A percentile compares a stretch with the other conserved stretches of the same genome.
phyloP scores from a whole-genome alignment of 2,329 filamentous ascomycete species.

The Ophiocordyceps camponoti-rufipedis region DNA sequence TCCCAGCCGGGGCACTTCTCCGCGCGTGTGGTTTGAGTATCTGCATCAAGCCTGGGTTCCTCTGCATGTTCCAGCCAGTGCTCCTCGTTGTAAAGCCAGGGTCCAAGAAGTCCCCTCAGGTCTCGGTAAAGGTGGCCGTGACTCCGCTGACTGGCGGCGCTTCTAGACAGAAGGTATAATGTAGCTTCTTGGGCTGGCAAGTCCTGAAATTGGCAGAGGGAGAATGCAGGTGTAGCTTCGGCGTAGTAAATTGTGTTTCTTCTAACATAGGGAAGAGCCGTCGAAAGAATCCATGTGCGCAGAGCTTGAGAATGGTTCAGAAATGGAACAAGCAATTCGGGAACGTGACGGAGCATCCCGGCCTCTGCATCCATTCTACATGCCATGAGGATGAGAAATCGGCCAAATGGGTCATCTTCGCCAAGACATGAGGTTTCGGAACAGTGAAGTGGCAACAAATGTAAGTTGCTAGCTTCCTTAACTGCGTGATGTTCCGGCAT shows the following conservation, averaged over 20 bases:
- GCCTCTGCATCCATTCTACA: slow-evolving; percentile 53
- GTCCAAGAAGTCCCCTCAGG: slow-evolving; percentile 47
- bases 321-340: slow-evolving; percentile 51
- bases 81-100: slow-evolving; percentile 51
- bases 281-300: slow-evolving; percentile 50
- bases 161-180: slow-evolving; percentile 40
- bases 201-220: slow-evolving; percentile 44
- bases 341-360: slow-evolving; percentile 51
- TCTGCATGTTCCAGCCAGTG: slow-evolving; percentile 25
- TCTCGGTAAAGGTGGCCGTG: slow-evolving; percentile 37
- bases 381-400: slow-evolving; percentile 50
- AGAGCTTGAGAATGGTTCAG: slow-evolving; percentile 41
- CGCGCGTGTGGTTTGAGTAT: slow-evolving; percentile 10
- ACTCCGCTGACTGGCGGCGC: slow-evolving; percentile 22
- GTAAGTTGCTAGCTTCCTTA: slow-evolving; percentile 45
- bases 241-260: slow-evolving; percentile 55
- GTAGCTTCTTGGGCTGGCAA: slow-evolving; percentile 41
- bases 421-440: slow-evolving; percentile 26
- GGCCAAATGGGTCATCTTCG: slow-evolving; percentile 34
- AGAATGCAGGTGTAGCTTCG: slow-evolving; percentile 23
- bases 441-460: slow-evolving; percentile 37
- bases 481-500: slow-evolving; percentile 44
- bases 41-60: slow-evolving; percentile 2
- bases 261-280: slow-evolving; percentile 48
- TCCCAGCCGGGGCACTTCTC: slow-evolving; percentile 46